Conservation (phyloP, 2,329 filamentous ascomycete species). For the Stylonectria norvegica region DNA sequence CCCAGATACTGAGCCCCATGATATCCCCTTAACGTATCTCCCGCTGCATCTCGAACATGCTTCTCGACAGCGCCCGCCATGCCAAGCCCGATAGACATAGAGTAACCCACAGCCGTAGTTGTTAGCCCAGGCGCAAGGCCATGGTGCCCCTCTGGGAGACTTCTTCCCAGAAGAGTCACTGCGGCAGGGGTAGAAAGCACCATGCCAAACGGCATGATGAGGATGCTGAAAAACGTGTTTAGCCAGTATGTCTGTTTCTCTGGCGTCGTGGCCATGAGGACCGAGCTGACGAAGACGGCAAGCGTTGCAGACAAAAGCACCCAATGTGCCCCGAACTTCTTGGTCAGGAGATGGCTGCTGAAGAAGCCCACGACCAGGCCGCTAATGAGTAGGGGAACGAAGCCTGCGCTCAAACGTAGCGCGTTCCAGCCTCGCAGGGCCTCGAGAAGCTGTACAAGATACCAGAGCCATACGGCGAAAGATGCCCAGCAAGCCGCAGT, state of each 20-base stretch:
- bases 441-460: constrained; percentile 23
- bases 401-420: constrained; percentile 18
- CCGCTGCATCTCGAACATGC: constrained; percentile 8
- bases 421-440: constrained; percentile 21
- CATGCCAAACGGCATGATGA: constrained; percentile 24
- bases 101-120: constrained; percentile 15
- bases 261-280: constrained; percentile 23
- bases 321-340: constrained; percentile 15
- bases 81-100: constrained; percentile 23
- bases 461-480: constrained; percentile 27
- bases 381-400: constrained; percentile 20
- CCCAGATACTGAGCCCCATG: constrained; percentile 25
- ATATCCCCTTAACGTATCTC: constrained; percentile 16
- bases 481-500: constrained; percentile 17
- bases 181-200: constrained; percentile 21
- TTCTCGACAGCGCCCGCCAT: constrained; percentile 25
- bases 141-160: constrained; percentile 22
- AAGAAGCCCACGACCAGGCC: constrained; percentile 16
- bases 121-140: constrained; percentile 20
- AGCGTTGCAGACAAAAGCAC: constrained; percentile 17
- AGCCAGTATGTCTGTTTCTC: constrained; percentile 23
- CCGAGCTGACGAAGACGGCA: constrained; percentile 18
- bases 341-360: constrained; percentile 16
- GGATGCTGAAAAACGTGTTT: constrained; percentile 23
- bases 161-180: constrained; percentile 16